Evolutionary conservation across 1,284 basidiomycete species (phyloP).

Genomic region (Hemileccinum hortonii): DNA sequence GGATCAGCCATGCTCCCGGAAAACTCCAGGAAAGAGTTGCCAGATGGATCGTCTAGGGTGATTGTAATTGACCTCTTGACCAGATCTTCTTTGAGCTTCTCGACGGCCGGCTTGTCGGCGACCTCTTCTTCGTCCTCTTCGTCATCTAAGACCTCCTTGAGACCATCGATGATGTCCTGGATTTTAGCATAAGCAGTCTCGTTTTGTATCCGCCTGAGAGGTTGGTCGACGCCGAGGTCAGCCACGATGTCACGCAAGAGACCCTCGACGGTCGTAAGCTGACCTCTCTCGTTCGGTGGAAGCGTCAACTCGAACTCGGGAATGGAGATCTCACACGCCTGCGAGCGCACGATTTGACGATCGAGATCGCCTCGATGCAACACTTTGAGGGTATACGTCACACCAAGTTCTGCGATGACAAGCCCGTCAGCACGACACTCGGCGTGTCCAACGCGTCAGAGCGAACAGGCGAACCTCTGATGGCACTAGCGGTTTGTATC

Average conservation of each 20-base stretch:
- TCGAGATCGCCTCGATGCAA: constrained; percentile 79
- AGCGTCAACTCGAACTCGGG: constrained; percentile 93
- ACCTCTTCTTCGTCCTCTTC: constrained; percentile 46
- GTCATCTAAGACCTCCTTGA: constrained; percentile 68
- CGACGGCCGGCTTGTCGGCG: constrained; percentile 23
- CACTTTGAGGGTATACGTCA: constrained; percentile 80
- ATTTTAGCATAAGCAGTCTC: constrained; percentile 79
- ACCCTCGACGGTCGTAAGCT: constrained; percentile 95
- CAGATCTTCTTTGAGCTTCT: constrained; percentile 40
- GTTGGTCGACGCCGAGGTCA: constrained; percentile 86
- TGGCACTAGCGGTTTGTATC: constrained; percentile 87
- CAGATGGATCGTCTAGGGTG: constrained; percentile 89
- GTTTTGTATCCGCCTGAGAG: constrained; percentile 82
- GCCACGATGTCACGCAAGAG: constrained; percentile 82
- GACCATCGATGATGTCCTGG: constrained; percentile 66
- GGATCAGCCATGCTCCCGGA: constrained; percentile 78
- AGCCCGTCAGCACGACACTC: not conserved
- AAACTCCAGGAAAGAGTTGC: constrained; percentile 95
- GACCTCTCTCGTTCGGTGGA: constrained; percentile 77
- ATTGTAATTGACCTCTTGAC: constrained; percentile 78
- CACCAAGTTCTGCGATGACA: constrained; percentile 55
- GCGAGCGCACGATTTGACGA: constrained; percentile 92
- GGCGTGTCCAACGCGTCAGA: not conserved
- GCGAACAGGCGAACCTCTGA: constrained; percentile 65
- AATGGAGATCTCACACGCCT: constrained; percentile 78